Percentiles rank a stretch among this genome's conserved stretches.
phyloP scores from a whole-genome alignment of 2,329 filamentous ascomycete genomes.

The Fusarium xyrophilum region DNA sequence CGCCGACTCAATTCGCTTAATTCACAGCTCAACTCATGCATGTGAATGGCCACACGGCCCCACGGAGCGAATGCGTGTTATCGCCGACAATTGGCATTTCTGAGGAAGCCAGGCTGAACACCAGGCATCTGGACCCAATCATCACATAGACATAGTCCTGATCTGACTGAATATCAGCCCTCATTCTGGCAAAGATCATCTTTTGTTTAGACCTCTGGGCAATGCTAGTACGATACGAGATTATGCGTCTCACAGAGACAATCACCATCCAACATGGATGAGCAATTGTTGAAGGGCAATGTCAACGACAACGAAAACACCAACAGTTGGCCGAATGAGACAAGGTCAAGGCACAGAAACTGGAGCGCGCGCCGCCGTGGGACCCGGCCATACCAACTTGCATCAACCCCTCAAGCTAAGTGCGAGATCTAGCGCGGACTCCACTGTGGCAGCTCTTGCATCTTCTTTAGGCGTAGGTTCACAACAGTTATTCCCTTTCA shows the following conservation, averaged over 20 bases:
- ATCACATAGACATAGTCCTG: not conserved
- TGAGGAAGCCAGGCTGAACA: not conserved
- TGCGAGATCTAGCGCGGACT: slow-evolving; percentile 28
- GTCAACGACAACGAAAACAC: slow-evolving; percentile 12
- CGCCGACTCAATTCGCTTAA: slow-evolving; percentile 13
- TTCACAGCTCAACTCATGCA: not conserved
- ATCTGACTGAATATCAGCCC: not conserved
- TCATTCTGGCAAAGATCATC: not conserved
- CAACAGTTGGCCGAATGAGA: slow-evolving; percentile 22
- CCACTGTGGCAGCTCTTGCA: slow-evolving; percentile 29
- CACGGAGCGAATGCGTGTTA: not conserved
- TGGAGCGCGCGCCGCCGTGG: slow-evolving; percentile 33
- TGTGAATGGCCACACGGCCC: slow-evolving; percentile 10
- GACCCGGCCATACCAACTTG: slow-evolving; percentile 33
- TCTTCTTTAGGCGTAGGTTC: slow-evolving; percentile 25
- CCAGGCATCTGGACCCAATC: not conserved
- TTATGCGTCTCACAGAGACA: slow-evolving; percentile 1
- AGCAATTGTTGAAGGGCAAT: slow-evolving; percentile 18
- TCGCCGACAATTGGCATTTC: not conserved
- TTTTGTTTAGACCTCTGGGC: not conserved
- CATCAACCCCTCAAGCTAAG: slow-evolving; percentile 40
- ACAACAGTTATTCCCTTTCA: slow-evolving; percentile 29
- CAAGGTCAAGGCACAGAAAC: slow-evolving; percentile 10
- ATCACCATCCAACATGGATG: slow-evolving; percentile 17
- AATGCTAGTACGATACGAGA: slow-evolving; percentile 10